Evolutionary conservation across 176 grass and related monocot genomes (phyloP), one percentile per base, ranked within the genome.

Genomic region (Bonia amplexicaulis): DNA sequence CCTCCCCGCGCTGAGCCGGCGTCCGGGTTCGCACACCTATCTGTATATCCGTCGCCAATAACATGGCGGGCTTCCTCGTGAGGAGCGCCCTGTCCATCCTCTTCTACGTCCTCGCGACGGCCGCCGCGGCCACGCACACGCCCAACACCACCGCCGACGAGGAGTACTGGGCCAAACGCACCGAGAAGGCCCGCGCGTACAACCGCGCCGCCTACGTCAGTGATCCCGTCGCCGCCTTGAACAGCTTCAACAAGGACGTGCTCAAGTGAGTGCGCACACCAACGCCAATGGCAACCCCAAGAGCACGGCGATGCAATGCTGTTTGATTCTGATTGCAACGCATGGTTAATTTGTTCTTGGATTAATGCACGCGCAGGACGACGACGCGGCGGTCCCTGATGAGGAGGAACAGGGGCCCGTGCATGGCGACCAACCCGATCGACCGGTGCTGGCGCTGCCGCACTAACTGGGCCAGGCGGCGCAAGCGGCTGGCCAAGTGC

Each of bases 401-500:
- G 58, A 23, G 9, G 92, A n/a, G n/a, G n/a, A n/a, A n/a, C n/a
- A n/a, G n/a, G n/a, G n/a, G n/a, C n/a, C 74, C 79, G 12, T 94
- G 94, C 84, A 4, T 40, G 53, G 92, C 90, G n/a, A 97, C 92
- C 2, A 97, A 94, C 65, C 90, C 90, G 0, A 94, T 97, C 77
- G 92, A 97, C 77, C 73, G 59, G 17, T 97, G 92, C 79, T 97
- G 95, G 95, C 53, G 95, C 2, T 94, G 95, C 86, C 80, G 77
- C 25, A n/a, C n/a, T n/a, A n/a, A n/a, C n/a, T n/a, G n/a, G n/a
- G n/a, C n/a, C n/a, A n/a, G n/a, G n/a, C n/a, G n/a, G n/a, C n/a
- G n/a, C n/a, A n/a, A n/a, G n/a, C n/a, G n/a, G n/a, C n/a, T n/a
- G n/a, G n/a, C n/a, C n/a, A n/a, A n/a, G n/a, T n/a, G n/a, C n/a